Conservation (phyloP, 768 basidiomycete genomes). For the Termitomyces sp. region DNA sequence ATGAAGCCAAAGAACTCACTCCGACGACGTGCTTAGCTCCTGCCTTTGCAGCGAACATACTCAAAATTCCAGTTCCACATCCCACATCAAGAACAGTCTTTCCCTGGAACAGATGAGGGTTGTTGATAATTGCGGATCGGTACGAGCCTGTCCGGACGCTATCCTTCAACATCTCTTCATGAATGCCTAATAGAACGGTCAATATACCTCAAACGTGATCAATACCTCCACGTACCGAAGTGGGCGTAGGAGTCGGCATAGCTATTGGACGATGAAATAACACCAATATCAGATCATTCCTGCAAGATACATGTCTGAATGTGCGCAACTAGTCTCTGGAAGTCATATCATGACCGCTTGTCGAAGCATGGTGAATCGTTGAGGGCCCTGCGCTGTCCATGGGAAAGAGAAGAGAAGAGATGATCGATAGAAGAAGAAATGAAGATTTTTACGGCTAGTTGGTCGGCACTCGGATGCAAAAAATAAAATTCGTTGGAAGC, state of each 20-base stretch:
- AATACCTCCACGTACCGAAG: slow-evolving; percentile 56
- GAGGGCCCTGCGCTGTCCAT: slow-evolving; percentile 28
- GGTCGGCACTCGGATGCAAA: slow-evolving; percentile 16
- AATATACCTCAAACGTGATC: background rate
- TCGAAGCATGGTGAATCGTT: slow-evolving; percentile 18
- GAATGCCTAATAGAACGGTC: slow-evolving; percentile 64
- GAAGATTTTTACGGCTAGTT: slow-evolving; percentile 7
- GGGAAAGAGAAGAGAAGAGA: slow-evolving; percentile 3
- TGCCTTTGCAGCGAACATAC: slow-evolving; percentile 97
- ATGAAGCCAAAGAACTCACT: slow-evolving; percentile 39
- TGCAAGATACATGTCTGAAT: slow-evolving; percentile 22
- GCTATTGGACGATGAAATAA: slow-evolving; percentile 43
- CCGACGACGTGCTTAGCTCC: slow-evolving; percentile 94
- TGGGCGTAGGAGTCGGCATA: slow-evolving; percentile 97
- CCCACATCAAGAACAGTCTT: slow-evolving; percentile 98
- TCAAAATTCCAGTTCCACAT: slow-evolving; percentile 96
- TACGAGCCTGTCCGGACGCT: slow-evolving; percentile 93
- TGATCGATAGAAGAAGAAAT: slow-evolving; percentile 17
- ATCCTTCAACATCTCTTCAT: slow-evolving; percentile 99
- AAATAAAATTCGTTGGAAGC: slow-evolving; percentile 13
- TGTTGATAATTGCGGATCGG: slow-evolving; percentile 91
- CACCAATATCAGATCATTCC: slow-evolving; percentile 32
- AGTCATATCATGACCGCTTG: slow-evolving; percentile 56
- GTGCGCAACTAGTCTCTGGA: slow-evolving; percentile 83
- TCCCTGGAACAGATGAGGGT: slow-evolving; percentile 91